Base-by-base conservation (phyloP, 1,284 basidiomycete species). In the Apiotrichum gamsii region DNA sequence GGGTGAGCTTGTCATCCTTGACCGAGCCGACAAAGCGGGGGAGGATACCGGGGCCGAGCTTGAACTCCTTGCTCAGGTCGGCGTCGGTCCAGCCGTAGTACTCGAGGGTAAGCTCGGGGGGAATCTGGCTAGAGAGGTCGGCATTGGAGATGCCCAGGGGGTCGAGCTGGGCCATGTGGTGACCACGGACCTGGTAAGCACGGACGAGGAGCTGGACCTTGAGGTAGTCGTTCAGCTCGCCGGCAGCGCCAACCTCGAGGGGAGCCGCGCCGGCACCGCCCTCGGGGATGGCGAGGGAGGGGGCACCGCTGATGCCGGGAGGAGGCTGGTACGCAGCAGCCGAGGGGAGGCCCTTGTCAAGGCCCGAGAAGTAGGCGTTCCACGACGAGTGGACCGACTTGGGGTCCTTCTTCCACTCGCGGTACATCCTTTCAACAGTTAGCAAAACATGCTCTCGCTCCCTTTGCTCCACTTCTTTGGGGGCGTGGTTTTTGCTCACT, bases 161-260 rank as follows among this genome's bases (percentile, higher is more conserved):
- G 68, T 99, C 94, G 51, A 99, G 80, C 61, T 93, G 85, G 46
- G 94, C 95, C 58, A 94, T 81, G 68, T 95, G 90, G 71, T 99
- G 95, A 29, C 95, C 94, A 49, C 93, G 88, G 24, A 99, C 94
- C 83, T 98, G 94, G 75, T 95, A 98, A 8, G 95, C 94, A 60
- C 94, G 86, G 49, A 97, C 90, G 55, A 96, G 83, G 28, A 96
- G 80, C 85, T 96, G 93, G 19, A 90, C 84, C 80, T 96, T 99
- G 58, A 99, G 75, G 74, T 97, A 93, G 67, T 94, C 91, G 53
- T 93, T 87, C 20, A 97, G 77, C 62, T 91, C 84, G 32, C 82
- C 83, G 32, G 77, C 76, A 51, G 69, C 67, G 21, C 64, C 58
- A 38, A 83, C 77, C 52, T 87, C 80, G 36, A 97, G 73, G 39